Percentiles rank a stretch among this genome's conserved stretches.
Evolutionary conservation across 805 yeast species (phyloP).

Genomic region (Candida sanyiensis): DNA sequence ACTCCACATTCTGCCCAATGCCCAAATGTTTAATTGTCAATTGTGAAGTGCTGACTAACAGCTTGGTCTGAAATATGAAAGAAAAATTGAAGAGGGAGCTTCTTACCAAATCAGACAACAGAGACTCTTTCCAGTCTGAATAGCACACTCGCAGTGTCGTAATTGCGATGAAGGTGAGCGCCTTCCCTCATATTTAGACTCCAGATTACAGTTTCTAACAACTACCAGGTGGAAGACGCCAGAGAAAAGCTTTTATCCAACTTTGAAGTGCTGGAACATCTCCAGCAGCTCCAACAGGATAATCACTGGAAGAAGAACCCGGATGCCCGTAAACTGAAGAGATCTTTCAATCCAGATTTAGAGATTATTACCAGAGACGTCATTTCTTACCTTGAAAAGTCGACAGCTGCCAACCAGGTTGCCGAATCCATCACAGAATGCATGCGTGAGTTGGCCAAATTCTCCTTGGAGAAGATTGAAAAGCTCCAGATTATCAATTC

Average conservation of each 20-base stretch:
- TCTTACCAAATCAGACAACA: too few relatives aligned
- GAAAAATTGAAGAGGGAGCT: too few relatives aligned
- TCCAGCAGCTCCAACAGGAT: conserved; percentile 36
- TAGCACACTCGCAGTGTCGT: too few relatives aligned
- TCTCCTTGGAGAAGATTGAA: conserved; percentile 72
- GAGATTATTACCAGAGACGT: conserved; percentile 32
- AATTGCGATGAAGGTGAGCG: conserved; percentile 1
- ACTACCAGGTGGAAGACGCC: conserved; percentile 31
- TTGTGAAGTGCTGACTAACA: too few relatives aligned
- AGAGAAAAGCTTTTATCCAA: conserved; percentile 53
- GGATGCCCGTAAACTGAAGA: conserved; percentile 19
- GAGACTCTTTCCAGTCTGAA: too few relatives aligned
- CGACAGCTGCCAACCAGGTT: conserved; percentile 21
- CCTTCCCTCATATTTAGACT: too few relatives aligned
- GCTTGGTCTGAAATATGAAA: too few relatives aligned
- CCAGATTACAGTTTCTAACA: not conserved
- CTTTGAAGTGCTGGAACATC: conserved; percentile 48
- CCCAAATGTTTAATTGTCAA: too few relatives aligned
- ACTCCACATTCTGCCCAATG: not conserved
- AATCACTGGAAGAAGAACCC: conserved; percentile 28
- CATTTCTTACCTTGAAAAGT: conserved; percentile 16
- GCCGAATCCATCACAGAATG: conserved; percentile 26
- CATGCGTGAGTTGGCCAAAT: conserved; percentile 30
- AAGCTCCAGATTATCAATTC: conserved; percentile 76
- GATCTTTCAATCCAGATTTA: conserved; percentile 29